Percentiles rank a stretch among this genome's conserved stretches.
phyloP scores from a whole-genome alignment of 2,329 filamentous ascomycete species.

The Aplosporella prunicola region DNA sequence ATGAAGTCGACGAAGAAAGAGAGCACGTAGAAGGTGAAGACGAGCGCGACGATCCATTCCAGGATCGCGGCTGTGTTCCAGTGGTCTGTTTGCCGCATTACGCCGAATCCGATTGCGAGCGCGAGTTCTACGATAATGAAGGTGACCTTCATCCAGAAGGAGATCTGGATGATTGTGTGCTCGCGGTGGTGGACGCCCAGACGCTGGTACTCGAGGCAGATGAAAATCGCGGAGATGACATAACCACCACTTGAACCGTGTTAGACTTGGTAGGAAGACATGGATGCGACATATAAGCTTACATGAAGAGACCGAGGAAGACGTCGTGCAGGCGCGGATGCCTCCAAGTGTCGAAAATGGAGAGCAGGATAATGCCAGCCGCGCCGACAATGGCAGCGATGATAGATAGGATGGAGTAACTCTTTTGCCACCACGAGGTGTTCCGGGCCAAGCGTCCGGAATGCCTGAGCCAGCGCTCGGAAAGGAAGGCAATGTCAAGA shows the following conservation, averaged over 20 bases:
- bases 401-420: constrained; percentile 53
- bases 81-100: constrained; percentile 39
- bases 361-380: constrained; percentile 68
- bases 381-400: constrained; percentile 65
- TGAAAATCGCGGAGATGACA: constrained; percentile 73
- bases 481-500: constrained; percentile 69
- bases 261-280: background rate
- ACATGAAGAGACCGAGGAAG: constrained; percentile 75
- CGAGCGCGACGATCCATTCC: constrained; percentile 69
- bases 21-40: constrained; percentile 81
- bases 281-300: constrained; percentile 11
- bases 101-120: constrained; percentile 65
- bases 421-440: constrained; percentile 52
- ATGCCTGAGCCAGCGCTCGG: constrained; percentile 81
- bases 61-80: constrained; percentile 65
- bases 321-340: constrained; percentile 60
- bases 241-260: constrained; percentile 52
- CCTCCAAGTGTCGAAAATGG: constrained; percentile 72
- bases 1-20: constrained; percentile 82
- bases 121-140: constrained; percentile 75
- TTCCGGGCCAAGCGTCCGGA: constrained; percentile 69
- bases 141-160: constrained; percentile 77
- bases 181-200: constrained; percentile 72
- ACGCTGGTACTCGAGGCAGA: constrained; percentile 83
- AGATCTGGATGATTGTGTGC: constrained; percentile 61